These are phyloP conservation scores for Arabidopsis thaliana DNA, from an alignment of 345 rosid species.

Conservation along the genomic window DNA sequence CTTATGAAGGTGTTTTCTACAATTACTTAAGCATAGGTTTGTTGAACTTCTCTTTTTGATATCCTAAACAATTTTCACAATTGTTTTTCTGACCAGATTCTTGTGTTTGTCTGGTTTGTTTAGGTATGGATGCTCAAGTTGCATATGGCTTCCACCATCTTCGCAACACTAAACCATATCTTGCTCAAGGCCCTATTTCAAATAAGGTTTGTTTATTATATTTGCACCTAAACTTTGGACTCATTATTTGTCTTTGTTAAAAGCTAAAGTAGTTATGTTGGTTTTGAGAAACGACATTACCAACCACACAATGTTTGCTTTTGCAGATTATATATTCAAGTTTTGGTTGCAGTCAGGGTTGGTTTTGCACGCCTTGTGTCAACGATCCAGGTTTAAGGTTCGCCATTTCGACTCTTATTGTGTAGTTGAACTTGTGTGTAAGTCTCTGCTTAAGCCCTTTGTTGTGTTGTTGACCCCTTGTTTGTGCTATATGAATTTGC, in stretches of 20 bases:
- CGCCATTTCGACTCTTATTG: conserved; percentile 9
- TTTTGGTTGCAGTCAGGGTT: conserved; percentile 91
- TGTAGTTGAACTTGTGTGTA: conserved; percentile 2
- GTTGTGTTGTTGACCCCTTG: not conserved
- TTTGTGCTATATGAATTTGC: conserved; percentile 21
- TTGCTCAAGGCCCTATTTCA: conserved; percentile 94
- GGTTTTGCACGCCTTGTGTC: conserved; percentile 96
- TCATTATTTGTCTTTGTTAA: conserved; percentile 11
- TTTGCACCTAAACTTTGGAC: not conserved
- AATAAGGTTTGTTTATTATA: conserved; percentile 70
- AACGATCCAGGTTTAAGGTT: conserved; percentile 90
- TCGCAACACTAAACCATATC: conserved; percentile 92
- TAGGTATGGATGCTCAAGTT: conserved; percentile 99
- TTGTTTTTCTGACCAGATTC: not conserved
- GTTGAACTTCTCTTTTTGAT: conserved; percentile 24
- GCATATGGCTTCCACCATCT: conserved; percentile 96
- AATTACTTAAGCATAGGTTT: conserved; percentile 96
- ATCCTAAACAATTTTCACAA: not conserved
- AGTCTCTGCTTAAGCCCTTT: conserved; percentile 3
- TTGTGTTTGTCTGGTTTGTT: conserved; percentile 15
- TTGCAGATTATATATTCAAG: conserved; percentile 92
- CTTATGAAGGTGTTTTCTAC: conserved; percentile 88
- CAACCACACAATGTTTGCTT: not conserved
- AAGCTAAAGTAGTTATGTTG: not conserved
- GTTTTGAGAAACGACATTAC: conserved; percentile 5